Conservation (phyloP, 108 stramenopile species). For the Seminavis robusta region DNA sequence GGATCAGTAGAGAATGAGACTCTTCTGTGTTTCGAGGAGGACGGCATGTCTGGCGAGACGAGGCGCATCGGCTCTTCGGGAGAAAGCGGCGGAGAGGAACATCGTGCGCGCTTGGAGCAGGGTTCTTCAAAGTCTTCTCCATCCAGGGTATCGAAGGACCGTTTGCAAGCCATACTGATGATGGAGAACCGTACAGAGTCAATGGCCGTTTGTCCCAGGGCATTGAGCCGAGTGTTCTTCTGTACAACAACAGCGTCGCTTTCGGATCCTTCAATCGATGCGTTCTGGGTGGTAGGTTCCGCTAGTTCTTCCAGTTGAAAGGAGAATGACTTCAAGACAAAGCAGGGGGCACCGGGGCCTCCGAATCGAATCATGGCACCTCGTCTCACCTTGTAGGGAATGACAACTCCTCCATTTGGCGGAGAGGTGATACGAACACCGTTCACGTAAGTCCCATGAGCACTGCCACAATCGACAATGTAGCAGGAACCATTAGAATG, state of each 20-base stretch:
- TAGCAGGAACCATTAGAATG: slow-evolving; percentile 83
- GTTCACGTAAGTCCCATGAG: slow-evolving; percentile 80
- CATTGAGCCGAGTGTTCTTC: slow-evolving; percentile 41
- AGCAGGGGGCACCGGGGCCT: slow-evolving; percentile 74
- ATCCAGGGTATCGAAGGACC: slow-evolving; percentile 41
- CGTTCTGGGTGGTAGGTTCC: neutral
- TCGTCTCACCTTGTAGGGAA: slow-evolving; percentile 61
- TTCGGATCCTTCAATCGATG: slow-evolving; percentile 2
- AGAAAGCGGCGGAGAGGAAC: slow-evolving; percentile 35
- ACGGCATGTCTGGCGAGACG: slow-evolving; percentile 39
- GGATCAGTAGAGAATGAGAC: slow-evolving; percentile 36
- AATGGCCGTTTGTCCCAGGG: slow-evolving; percentile 28
- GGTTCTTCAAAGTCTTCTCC: slow-evolving; percentile 23
- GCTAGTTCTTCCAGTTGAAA: slow-evolving; percentile 38
- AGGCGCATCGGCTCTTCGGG: slow-evolving; percentile 23
- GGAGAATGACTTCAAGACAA: slow-evolving; percentile 69
- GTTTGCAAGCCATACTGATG: slow-evolving; percentile 15
- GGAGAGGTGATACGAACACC: slow-evolving; percentile 54
- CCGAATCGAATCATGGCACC: slow-evolving; percentile 80
- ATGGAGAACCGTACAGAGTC: slow-evolving; percentile 13
- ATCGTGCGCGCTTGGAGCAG: slow-evolving; percentile 10
- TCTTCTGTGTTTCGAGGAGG: slow-evolving; percentile 14
- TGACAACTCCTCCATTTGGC: slow-evolving; percentile 38
- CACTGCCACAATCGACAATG: slow-evolving; percentile 75
- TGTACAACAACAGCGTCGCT: too few species aligned